Conservation (phyloP, 352 stramenopile genomes). For the Pythium brachiatum region DNA sequence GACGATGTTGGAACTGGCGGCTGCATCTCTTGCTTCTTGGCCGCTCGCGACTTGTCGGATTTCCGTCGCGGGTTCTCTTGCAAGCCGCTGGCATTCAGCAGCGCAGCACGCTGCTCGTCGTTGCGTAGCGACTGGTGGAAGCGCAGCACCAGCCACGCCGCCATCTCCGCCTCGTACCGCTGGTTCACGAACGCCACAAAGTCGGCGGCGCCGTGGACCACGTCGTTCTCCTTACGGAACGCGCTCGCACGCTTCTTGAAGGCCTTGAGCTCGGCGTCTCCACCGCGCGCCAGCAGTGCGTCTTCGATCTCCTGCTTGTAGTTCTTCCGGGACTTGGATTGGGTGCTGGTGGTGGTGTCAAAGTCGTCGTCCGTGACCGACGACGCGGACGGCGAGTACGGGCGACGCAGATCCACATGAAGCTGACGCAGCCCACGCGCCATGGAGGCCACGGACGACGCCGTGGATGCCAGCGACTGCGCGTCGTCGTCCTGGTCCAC, state of each 20-base stretch:
- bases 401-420: conserved; percentile 35
- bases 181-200: conserved; percentile 55
- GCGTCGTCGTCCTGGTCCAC: conserved; percentile 21
- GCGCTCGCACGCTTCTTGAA: conserved; percentile 68
- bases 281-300: conserved; percentile 43
- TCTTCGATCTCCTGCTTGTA: conserved; percentile 73
- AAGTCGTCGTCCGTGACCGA: conserved; percentile 18
- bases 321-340: conserved; percentile 34
- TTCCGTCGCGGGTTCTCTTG: conserved; percentile 11
- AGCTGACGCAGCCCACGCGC: conserved; percentile 30
- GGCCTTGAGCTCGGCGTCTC: conserved; percentile 50
- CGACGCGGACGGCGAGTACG: conserved; percentile 27
- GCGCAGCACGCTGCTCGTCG: conserved; percentile 46
- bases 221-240: conserved; percentile 75
- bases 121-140: conserved; percentile 57
- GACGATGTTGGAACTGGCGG: not conserved
- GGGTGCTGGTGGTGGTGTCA: not conserved
- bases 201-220: conserved; percentile 34
- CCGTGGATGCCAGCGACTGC: conserved; percentile 21
- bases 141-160: conserved; percentile 47
- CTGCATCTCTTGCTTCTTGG: not conserved
- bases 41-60: not conserved
- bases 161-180: conserved; percentile 56
- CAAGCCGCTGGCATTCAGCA: conserved; percentile 33
- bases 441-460: conserved; percentile 21